A percentile compares a stretch with the other conserved stretches of the same genome.
Conservation (phyloP, 2,329 filamentous ascomycete species). For the Microcera coccophila region DNA sequence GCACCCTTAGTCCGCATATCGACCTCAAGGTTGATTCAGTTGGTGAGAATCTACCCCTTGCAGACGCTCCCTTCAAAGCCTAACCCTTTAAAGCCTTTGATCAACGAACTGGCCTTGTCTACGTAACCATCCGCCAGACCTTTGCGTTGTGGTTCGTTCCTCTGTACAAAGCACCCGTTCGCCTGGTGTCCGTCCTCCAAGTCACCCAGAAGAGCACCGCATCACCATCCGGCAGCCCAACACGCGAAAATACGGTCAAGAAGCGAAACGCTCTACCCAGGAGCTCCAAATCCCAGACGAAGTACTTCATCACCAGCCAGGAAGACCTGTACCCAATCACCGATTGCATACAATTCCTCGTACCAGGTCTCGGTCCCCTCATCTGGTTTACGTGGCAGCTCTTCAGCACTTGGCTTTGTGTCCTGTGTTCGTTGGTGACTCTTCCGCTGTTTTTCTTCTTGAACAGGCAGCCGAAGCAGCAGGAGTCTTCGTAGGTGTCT, state of each 20-base stretch:
- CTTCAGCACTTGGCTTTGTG: constrained; percentile 60
- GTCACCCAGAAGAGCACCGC: constrained; percentile 46
- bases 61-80: not conserved
- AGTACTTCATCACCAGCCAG: constrained; percentile 70
- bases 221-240: constrained; percentile 6
- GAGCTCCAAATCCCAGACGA: constrained; percentile 19
- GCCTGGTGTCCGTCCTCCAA: constrained; percentile 63
- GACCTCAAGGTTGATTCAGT: constrained; percentile 60
- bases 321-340: constrained; percentile 78
- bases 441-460: constrained; percentile 34
- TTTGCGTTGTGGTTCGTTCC: constrained; percentile 77
- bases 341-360: constrained; percentile 70
- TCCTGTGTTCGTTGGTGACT: constrained; percentile 50
- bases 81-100: constrained; percentile 57
- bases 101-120: constrained; percentile 61
- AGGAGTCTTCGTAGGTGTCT: no score
- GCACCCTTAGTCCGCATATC: constrained; percentile 73
- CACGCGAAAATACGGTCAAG: constrained; percentile 17
- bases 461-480: constrained; percentile 19
- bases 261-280: constrained; percentile 13
- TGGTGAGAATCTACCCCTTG: constrained; percentile 33
- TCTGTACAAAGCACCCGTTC: constrained; percentile 65
- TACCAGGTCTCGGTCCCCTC: constrained; percentile 54
- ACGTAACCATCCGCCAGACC: constrained; percentile 67
- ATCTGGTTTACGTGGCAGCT: constrained; percentile 59